Conservation (phyloP, 2,329 filamentous ascomycete genomes). For the Fonsecaea monophora region DNA sequence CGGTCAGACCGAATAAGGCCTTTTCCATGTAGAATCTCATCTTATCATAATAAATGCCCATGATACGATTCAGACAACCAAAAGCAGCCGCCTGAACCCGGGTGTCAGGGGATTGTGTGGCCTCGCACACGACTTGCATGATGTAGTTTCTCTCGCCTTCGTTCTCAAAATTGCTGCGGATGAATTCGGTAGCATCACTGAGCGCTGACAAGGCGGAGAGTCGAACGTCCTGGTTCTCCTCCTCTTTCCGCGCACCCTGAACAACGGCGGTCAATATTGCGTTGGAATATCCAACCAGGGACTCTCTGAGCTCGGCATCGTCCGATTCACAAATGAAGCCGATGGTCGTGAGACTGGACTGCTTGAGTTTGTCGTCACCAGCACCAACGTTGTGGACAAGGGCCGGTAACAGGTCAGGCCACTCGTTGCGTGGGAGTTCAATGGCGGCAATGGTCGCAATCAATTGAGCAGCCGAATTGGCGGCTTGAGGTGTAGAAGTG, state of each 20-base stretch:
- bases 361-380: constrained; percentile 87
- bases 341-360: constrained; percentile 92
- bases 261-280: constrained; percentile 97
- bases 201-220: constrained; percentile 91
- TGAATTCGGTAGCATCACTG: constrained; percentile 95
- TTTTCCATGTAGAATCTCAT: constrained; percentile 99
- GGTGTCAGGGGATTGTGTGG: constrained; percentile 88
- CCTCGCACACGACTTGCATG: constrained; percentile 99
- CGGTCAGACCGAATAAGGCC: constrained; percentile 94
- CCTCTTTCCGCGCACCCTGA: constrained; percentile 95
- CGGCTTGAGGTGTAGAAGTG: constrained; percentile 80
- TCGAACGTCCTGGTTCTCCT: constrained; percentile 87
- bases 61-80: constrained; percentile 97
- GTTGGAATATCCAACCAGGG: constrained; percentile 87
- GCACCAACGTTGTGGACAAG: constrained; percentile 92
- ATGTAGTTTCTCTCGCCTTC: constrained; percentile 99
- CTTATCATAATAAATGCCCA: constrained; percentile 98
- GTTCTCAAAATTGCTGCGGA: constrained; percentile 97
- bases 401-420: constrained; percentile 86
- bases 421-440: constrained; percentile 90
- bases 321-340: constrained; percentile 98
- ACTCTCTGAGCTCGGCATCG: constrained; percentile 81
- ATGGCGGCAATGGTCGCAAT: constrained; percentile 93
- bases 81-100: constrained; percentile 96
- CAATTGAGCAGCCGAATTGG: constrained; percentile 90